Conservation (phyloP, 331 rosid genomes). For the Rhamnella rubrinervis region DNA sequence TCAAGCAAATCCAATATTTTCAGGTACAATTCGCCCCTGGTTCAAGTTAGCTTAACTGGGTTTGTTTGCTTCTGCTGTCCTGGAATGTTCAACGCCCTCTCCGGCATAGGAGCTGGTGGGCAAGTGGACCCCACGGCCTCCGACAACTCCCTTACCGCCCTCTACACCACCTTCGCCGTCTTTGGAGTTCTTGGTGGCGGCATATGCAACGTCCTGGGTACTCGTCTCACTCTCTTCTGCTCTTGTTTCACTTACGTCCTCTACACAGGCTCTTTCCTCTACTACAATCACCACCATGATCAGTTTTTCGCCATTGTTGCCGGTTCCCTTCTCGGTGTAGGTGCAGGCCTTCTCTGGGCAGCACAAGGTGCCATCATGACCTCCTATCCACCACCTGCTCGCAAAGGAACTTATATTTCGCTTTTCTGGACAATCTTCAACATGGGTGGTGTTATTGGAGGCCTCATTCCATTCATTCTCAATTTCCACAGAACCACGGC, state of each 20-base stretch:
- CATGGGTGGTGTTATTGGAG: constrained; percentile 93
- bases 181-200: constrained; percentile 93
- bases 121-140: constrained; percentile 68
- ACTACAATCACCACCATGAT: constrained; percentile 72
- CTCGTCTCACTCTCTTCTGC: constrained; percentile 70
- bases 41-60: constrained; percentile 63
- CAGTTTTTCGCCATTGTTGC: constrained; percentile 63
- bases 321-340: constrained; percentile 72
- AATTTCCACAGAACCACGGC: constrained; percentile 56
- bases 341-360: constrained; percentile 91
- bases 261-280: constrained; percentile 84
- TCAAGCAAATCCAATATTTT: constrained; percentile 32
- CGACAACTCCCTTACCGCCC: constrained; percentile 83
- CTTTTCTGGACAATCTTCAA: constrained; percentile 92
- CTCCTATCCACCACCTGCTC: constrained; percentile 73
- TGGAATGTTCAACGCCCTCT: constrained; percentile 91
- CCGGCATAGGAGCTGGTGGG: constrained; percentile 95
- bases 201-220: constrained; percentile 90
- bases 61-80: constrained; percentile 92
- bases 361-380: constrained; percentile 95
- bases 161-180: constrained; percentile 69
- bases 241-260: constrained; percentile 78
- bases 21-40: constrained; percentile 68
- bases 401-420: constrained; percentile 81
- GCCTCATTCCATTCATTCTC: constrained; percentile 67